Evolutionary conservation across 2,329 filamentous ascomycete genomes (phyloP).

Genomic region (Eutypella sp.): DNA sequence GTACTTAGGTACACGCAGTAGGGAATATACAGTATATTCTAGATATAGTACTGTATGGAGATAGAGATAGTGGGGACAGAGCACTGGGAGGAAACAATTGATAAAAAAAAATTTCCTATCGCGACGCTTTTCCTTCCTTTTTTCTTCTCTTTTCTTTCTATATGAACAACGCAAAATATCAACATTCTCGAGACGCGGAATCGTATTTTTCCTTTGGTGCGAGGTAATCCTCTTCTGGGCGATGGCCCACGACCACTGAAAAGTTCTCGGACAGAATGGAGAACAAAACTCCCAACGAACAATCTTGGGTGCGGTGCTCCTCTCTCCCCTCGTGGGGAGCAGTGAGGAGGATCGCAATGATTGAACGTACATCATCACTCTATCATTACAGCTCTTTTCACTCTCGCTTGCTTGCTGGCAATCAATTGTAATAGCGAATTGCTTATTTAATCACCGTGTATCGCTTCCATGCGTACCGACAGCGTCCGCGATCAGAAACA

Average conservation of each 20-base stretch:
- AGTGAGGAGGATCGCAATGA: constrained; percentile 55
- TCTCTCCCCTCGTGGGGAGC: constrained; percentile 31
- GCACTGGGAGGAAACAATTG: neutral
- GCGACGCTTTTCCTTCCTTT: constrained; percentile 13
- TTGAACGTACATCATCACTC: constrained; percentile 47
- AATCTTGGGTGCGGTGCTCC: constrained; percentile 58
- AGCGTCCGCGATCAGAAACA: too few species aligned
- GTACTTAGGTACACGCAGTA: too few species aligned
- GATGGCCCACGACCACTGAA: constrained; percentile 45
- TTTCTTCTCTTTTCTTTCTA: constrained; percentile 28
- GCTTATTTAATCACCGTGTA: too few species aligned
- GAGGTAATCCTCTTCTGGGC: constrained; percentile 39
- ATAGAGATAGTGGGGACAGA: neutral
- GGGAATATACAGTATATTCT: too few species aligned
- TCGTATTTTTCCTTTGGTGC: constrained; percentile 40
- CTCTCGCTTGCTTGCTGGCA: too few species aligned
- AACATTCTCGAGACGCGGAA: constrained; percentile 42
- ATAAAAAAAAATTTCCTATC: constrained; percentile 1
- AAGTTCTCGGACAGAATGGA: constrained; percentile 46
- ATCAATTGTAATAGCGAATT: too few species aligned
- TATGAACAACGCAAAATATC: constrained; percentile 43
- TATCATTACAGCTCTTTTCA: neutral
- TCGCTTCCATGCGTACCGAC: neutral
- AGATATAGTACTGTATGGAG: neutral
- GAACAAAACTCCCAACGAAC: constrained; percentile 45